These are phyloP conservation scores for Phytophthora kernoviae DNA, from an alignment of 352 stramenopile genomes.

Conservation along the genomic window DNA sequence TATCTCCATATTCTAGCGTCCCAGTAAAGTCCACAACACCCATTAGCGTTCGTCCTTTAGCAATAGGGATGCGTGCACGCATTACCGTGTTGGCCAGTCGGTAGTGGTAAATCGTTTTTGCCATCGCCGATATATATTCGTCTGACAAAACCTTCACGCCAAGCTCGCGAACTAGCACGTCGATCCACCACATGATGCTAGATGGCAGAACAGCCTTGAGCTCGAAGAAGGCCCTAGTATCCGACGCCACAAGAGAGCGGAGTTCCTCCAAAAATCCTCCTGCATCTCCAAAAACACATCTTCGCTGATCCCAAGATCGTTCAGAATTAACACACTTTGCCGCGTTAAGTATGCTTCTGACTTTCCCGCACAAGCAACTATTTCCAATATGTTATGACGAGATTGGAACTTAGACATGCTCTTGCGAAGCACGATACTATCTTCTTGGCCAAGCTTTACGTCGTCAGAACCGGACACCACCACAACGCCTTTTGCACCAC, in stretches of 20 bases:
- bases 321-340: conserved; percentile 79
- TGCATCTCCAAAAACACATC: conserved; percentile 72
- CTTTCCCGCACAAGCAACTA: conserved; percentile 55
- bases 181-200: conserved; percentile 38
- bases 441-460: conserved; percentile 12
- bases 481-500: conserved; percentile 76
- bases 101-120: conserved; percentile 71
- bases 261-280: conserved; percentile 70
- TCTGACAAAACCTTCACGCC: conserved; percentile 48
- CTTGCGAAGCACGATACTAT: conserved; percentile 47
- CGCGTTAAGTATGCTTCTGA: conserved; percentile 75
- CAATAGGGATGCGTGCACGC: conserved; percentile 74
- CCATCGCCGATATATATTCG: conserved; percentile 56
- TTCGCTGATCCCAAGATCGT: conserved; percentile 61
- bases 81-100: conserved; percentile 71
- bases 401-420: conserved; percentile 82
- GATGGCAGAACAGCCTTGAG: conserved; percentile 51
- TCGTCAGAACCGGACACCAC: conserved; percentile 58
- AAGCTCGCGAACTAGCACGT: conserved; percentile 43
- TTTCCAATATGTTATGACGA: conserved; percentile 65
- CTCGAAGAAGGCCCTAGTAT: conserved; percentile 48
- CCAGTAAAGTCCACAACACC: conserved; percentile 83
- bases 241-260: conserved; percentile 53
- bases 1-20: conserved; percentile 66
- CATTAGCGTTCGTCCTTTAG: conserved; percentile 71